phyloP scores from a whole-genome alignment of 2,329 filamentous ascomycete genomes.

The Penicillium janthinellum region DNA sequence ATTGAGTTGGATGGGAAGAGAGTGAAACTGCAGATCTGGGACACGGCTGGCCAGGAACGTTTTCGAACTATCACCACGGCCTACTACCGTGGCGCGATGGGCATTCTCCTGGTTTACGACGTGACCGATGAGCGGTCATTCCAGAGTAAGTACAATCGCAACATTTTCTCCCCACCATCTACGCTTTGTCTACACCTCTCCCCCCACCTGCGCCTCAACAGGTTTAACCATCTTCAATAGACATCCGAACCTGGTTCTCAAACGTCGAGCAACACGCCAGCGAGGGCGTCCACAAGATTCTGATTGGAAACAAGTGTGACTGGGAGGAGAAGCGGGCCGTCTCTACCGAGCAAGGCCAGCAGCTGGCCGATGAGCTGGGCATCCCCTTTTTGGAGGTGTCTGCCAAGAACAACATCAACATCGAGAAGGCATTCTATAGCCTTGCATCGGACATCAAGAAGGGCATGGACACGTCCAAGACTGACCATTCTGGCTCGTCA shows the following conservation, averaged over 20 bases:
- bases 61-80: slow-evolving; percentile 99
- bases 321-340: slow-evolving; percentile 99
- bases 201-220: background rate
- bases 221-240: slow-evolving; percentile 50
- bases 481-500: slow-evolving; percentile 61
- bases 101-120: slow-evolving; percentile 95
- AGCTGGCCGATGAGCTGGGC: slow-evolving; percentile 89
- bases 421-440: slow-evolving; percentile 97
- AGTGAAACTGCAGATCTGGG: slow-evolving; percentile 99
- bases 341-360: slow-evolving; percentile 88
- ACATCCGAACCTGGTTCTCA: slow-evolving; percentile 99
- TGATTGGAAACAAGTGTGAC: slow-evolving; percentile 99
- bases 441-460: slow-evolving; percentile 98
- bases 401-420: slow-evolving; percentile 99
- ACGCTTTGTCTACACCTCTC: background rate
- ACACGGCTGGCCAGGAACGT: slow-evolving; percentile 95
- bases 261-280: slow-evolving; percentile 98
- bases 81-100: slow-evolving; percentile 98
- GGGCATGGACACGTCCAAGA: slow-evolving; percentile 88
- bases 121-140: slow-evolving; percentile 96
- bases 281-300: slow-evolving; percentile 98
- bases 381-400: slow-evolving; percentile 98
- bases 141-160: slow-evolving; percentile 68
- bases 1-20: slow-evolving; percentile 99
- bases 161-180: background rate